A percentile compares a stretch with the other conserved stretches of the same genome.
phyloP scores from a whole-genome alignment of 208 protist genomes.

The Leishmania tropica region DNA sequence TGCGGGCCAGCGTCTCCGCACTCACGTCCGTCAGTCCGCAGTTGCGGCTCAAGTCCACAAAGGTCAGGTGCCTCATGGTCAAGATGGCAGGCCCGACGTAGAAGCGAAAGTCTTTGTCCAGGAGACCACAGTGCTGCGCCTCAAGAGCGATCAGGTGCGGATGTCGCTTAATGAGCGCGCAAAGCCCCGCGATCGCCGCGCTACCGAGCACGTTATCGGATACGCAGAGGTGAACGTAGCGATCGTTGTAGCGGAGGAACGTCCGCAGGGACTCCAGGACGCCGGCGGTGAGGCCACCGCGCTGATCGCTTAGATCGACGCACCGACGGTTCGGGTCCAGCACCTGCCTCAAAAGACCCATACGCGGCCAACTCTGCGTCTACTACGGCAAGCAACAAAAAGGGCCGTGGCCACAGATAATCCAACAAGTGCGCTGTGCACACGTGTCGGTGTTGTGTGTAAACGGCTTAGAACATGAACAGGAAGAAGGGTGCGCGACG shows the following conservation, averaged over 20 bases:
- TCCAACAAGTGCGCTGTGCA: neutral
- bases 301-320: constrained; percentile 76
- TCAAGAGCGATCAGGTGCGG: constrained; percentile 52
- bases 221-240: constrained; percentile 57
- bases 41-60: constrained; percentile 75
- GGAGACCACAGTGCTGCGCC: constrained; percentile 53
- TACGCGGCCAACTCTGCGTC: neutral
- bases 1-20: constrained; percentile 34
- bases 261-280: constrained; percentile 58
- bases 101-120: constrained; percentile 66
- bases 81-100: constrained; percentile 55
- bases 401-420: neutral
- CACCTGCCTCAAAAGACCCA: constrained; percentile 11
- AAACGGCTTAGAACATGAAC: neutral
- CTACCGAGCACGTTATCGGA: constrained; percentile 62
- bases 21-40: constrained; percentile 51
- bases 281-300: constrained; percentile 41
- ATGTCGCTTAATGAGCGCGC: constrained; percentile 58
- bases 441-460: neutral
- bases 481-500: neutral
- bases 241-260: constrained; percentile 53
- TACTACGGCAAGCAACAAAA: neutral
- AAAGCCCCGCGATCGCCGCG: constrained; percentile 62
- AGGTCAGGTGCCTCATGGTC: constrained; percentile 28
- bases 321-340: constrained; percentile 16